These are phyloP conservation scores for Chytriomyces hyalinus DNA, from an alignment of 192 early-diverging fungal genomes.

Conservation along the genomic window DNA sequence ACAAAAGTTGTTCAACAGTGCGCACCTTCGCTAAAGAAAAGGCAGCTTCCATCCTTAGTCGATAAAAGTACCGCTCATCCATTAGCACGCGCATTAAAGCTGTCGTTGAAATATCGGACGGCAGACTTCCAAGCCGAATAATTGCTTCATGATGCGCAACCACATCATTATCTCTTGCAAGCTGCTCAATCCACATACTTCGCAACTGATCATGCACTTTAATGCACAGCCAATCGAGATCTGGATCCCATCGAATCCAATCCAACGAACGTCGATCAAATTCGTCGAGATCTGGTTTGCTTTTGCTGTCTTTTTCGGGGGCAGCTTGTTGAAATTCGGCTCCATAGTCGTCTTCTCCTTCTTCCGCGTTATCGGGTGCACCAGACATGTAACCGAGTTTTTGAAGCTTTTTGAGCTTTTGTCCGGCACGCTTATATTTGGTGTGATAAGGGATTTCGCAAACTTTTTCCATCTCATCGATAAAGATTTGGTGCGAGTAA, in stretches of 20 bases:
- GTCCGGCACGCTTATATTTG: slow-evolving; percentile 92
- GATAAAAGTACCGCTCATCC: slow-evolving; percentile 83
- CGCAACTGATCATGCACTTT: slow-evolving; percentile 86
- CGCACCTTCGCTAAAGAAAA: slow-evolving; percentile 42
- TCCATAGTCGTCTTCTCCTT: slow-evolving; percentile 20
- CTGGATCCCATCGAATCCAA: slow-evolving; percentile 95
- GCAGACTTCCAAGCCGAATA: slow-evolving; percentile 64
- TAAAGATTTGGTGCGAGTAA: slow-evolving; percentile 67
- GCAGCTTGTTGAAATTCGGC: slow-evolving; percentile 19
- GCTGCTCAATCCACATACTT: slow-evolving; percentile 95
- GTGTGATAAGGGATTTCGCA: slow-evolving; percentile 96
- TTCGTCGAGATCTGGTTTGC: slow-evolving; percentile 55
- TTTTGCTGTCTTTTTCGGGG: slow-evolving; percentile 65
- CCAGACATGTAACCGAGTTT: slow-evolving; percentile 52
- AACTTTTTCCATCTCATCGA: slow-evolving; percentile 74
- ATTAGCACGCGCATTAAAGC: slow-evolving; percentile 76
- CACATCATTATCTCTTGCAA: slow-evolving; percentile 89
- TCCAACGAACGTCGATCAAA: slow-evolving; percentile 75
- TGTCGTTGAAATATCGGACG: slow-evolving; percentile 54
- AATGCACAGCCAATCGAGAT: slow-evolving; percentile 90
- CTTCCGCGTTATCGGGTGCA: slow-evolving; percentile 42
- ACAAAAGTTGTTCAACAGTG: not conserved
- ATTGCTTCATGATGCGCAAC: slow-evolving; percentile 86
- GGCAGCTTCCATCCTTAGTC: slow-evolving; percentile 63
- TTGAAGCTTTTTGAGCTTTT: slow-evolving; percentile 55